Conservation (phyloP, 106 monocot genomes). For the Platanthera zijinensis region DNA sequence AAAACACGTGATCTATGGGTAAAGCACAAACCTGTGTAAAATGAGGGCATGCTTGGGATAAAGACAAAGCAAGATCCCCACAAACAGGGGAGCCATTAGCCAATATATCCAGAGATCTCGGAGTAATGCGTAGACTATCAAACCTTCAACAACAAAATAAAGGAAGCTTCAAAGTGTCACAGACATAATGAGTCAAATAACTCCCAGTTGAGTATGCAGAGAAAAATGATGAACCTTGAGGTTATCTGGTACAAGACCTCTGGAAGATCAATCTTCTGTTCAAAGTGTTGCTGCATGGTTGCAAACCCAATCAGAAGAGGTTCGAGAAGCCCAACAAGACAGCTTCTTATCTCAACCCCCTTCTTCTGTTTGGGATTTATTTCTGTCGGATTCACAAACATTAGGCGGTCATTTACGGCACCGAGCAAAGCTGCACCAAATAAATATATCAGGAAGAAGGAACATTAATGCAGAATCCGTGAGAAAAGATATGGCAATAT, state of each 20-base stretch:
- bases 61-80: constrained; percentile 91
- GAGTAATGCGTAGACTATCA: constrained; percentile 95
- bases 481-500: no score
- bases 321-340: constrained; percentile 93
- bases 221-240: constrained; percentile 55
- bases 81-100: constrained; percentile 92
- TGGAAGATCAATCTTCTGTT: constrained; percentile 92
- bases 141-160: constrained; percentile 43
- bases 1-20: neutral
- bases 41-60: constrained; percentile 98
- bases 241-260: constrained; percentile 98
- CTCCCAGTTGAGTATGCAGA: neutral
- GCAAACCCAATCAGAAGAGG: constrained; percentile 97
- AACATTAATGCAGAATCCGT: no score
- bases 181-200: neutral
- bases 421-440: constrained; percentile 67
- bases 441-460: neutral
- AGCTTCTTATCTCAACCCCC: constrained; percentile 84
- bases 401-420: constrained; percentile 84
- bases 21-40: constrained; percentile 73
- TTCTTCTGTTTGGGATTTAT: constrained; percentile 95
- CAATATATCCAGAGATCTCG: constrained; percentile 89
- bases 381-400: constrained; percentile 77
- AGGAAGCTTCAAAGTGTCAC: neutral
- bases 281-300: constrained; percentile 96